Percentiles rank a stretch among this genome's conserved stretches.
phyloP scores from a whole-genome alignment of 1,139 yeast species.

The Meyerozyma sp. region DNA sequence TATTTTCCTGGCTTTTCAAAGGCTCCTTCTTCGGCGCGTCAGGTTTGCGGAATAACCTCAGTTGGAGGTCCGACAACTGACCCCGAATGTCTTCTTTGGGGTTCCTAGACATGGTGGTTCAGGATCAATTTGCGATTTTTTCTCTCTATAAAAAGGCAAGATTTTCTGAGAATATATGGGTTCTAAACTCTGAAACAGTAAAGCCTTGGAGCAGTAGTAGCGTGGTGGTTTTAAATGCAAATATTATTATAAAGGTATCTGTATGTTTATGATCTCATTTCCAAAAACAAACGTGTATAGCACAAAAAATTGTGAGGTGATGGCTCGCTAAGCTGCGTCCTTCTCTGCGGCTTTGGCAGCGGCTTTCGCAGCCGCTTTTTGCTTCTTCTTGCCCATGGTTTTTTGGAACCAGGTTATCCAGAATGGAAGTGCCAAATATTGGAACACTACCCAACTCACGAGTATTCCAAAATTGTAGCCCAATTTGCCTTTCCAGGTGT shows the following conservation, averaged over 20 bases:
- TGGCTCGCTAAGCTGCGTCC: not conserved
- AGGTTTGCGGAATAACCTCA: slow-evolving; percentile 35
- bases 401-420: not conserved
- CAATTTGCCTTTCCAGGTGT: slow-evolving; percentile 49
- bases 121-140: too few relatives aligned
- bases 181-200: too few relatives aligned
- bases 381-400: not conserved
- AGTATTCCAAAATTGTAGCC: slow-evolving; percentile 58
- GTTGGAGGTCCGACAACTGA: slow-evolving; percentile 59
- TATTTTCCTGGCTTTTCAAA: slow-evolving; percentile 13
- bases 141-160: not conserved
- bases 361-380: not conserved
- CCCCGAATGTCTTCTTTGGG: slow-evolving; percentile 43
- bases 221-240: not conserved
- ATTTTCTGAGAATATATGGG: not conserved
- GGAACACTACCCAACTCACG: slow-evolving; percentile 49
- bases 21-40: slow-evolving; percentile 10
- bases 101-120: slow-evolving; percentile 4
- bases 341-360: not conserved
- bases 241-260: not conserved
- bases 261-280: not conserved
- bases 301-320: not conserved
- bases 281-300: not conserved
- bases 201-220: too few relatives aligned
- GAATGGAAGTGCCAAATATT: slow-evolving; percentile 36